Evolutionary conservation across 352 stramenopile genomes (phyloP).

Genomic region (Elongisporangium anandrum): DNA sequence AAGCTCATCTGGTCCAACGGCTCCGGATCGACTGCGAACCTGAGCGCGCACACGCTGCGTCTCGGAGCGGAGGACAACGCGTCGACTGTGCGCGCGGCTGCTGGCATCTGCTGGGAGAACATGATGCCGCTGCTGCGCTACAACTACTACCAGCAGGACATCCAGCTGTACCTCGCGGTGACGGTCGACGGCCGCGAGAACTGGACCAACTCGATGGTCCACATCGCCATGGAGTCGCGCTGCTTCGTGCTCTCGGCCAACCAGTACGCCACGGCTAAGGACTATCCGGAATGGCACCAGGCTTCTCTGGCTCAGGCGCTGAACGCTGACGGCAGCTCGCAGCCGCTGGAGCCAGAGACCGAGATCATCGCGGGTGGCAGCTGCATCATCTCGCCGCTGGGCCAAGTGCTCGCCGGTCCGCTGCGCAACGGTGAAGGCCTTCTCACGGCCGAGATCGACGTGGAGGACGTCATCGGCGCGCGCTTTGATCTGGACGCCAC

Average conservation of each 20-base stretch:
- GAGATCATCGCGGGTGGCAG: constrained; percentile 21
- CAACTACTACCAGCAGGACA: constrained; percentile 17
- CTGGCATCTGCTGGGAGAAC: constrained; percentile 22
- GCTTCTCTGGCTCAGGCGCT: not conserved
- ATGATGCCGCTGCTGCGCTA: constrained; percentile 25
- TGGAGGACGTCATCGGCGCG: constrained; percentile 14
- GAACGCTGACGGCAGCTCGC: not conserved
- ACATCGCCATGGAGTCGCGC: constrained; percentile 24
- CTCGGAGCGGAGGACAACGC: constrained; percentile 1
- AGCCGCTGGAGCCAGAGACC: constrained; percentile 7
- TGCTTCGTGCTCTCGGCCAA: constrained; percentile 27
- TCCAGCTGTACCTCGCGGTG: constrained; percentile 18
- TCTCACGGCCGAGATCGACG: constrained; percentile 16
- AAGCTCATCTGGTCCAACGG: constrained; percentile 20
- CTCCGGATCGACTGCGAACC: constrained; percentile 15
- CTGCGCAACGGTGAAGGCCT: constrained; percentile 13
- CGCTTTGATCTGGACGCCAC: constrained; percentile 17
- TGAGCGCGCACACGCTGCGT: constrained; percentile 12
- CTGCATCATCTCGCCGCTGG: constrained; percentile 22
- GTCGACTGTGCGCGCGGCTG: constrained; percentile 9
- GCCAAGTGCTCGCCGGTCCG: constrained; percentile 16
- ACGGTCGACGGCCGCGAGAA: constrained; percentile 20
- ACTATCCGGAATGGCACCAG: constrained; percentile 16
- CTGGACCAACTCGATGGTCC: constrained; percentile 18
- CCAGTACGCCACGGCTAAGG: constrained; percentile 16